Evolutionary conservation across 768 basidiomycete genomes (phyloP), one percentile per base, ranked within the genome.

Genomic region (Russula foetens): DNA sequence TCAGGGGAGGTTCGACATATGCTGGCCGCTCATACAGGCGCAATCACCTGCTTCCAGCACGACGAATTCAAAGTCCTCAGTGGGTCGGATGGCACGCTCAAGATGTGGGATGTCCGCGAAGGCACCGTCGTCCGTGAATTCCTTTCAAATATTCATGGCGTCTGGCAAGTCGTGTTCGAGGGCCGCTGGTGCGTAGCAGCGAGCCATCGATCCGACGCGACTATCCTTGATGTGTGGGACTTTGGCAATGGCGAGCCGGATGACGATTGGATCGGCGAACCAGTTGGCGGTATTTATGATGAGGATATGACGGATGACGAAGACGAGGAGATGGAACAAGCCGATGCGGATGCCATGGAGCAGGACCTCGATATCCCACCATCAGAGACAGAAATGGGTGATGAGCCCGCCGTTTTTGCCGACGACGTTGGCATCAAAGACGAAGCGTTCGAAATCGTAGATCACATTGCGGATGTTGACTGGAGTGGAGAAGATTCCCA

Each of bases 41-140:
- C 96, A n/a, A 98, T 99, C 66, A 98, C 97, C 19, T 99, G 96
- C 75, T 98, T 98, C 80, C 93, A 96, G 72, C 94, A 97, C 66
- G 96, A 98, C 71, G 95, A 98, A 71, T 92, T 91, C 78, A 98
- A 97, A 71, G 92, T 98, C 47, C 80, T 99, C 29, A 92, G 89
- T 68, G 96, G 96, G 14, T 91, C 89, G 15, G 97, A 98, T 67
- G 97, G 97, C 17, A 92, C 90, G 60, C 79, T 99, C 67, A 98
- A 98, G 79, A 90, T 98, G 86, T 99, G 97, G 97, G 90, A 98
- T 71, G 80, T 96, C 62, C 76, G 86, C 39, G 90, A 94, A 57
- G 97, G 96, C 23, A 80, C 81, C 0, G 85, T 91, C 41, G 85
- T 92, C 14, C 81, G 92, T 35, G 97, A 98, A 70, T 77, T 99